phyloP scores from a whole-genome alignment of 2,329 filamentous ascomycete species.

The Pseudofabraea citricarpa region DNA sequence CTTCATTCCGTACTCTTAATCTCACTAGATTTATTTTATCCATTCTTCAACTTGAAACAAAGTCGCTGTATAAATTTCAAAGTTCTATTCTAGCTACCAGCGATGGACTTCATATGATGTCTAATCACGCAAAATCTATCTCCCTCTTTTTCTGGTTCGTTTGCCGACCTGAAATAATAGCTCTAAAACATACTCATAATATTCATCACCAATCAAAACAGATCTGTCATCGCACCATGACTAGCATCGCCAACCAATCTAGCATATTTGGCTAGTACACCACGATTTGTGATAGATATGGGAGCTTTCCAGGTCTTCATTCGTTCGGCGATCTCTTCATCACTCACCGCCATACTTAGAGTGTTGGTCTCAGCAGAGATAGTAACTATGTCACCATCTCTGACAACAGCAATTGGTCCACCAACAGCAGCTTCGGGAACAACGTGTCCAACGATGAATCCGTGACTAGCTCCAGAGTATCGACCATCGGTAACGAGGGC shows the following conservation, averaged over 20 bases:
- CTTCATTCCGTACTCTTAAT: too few species aligned
- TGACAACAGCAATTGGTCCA: constrained; percentile 79
- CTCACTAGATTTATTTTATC: too few species aligned
- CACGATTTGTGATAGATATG: constrained; percentile 68
- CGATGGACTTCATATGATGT: too few species aligned
- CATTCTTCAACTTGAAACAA: too few species aligned
- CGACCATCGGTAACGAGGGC: constrained; percentile 89
- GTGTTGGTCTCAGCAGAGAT: constrained; percentile 79
- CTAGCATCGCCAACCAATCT: constrained; percentile 84
- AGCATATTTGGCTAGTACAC: constrained; percentile 87
- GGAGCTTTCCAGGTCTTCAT: constrained; percentile 67
- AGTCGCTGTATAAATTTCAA: too few species aligned
- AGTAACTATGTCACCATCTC: constrained; percentile 75
- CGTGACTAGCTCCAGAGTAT: constrained; percentile 83
- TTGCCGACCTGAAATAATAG: too few species aligned
- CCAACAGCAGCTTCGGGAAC: constrained; percentile 86
- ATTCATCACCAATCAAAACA: constrained; percentile 53
- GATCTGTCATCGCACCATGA: constrained; percentile 84
- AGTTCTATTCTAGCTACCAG: too few species aligned
- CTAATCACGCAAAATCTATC: too few species aligned
- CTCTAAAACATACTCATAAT: too few species aligned
- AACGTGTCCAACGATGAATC: constrained; percentile 91
- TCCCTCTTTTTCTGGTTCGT: too few species aligned
- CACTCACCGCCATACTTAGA: constrained; percentile 61
- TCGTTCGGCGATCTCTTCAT: constrained; percentile 63